Evolutionary conservation across 129 eudicot species (phyloP), one percentile per base, ranked within the genome.

Genomic region (Ambrosia artemisiifolia): DNA sequence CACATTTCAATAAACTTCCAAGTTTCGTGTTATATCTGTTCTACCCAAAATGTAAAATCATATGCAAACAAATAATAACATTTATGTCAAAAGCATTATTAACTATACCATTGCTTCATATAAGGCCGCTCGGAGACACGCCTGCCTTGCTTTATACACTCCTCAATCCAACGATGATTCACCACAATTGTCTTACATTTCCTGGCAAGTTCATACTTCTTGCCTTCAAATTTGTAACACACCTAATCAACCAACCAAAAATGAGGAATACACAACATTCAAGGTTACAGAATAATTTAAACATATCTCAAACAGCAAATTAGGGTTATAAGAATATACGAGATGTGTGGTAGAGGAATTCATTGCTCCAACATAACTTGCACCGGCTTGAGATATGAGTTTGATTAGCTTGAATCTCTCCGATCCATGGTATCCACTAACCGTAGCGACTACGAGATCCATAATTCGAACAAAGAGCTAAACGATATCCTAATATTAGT

Each of bases 81-180:
- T 11, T 11, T 32, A 17, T 1, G 18, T 8, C 11, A 44, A 32
- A 68, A 67, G 43, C 74, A 42, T 13, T 4, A 13, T 7, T 62
- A 65, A 66, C 32, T 50, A 46, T 83, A 95, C 97, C 99, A 84
- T 4, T 42, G 80, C 50, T 65, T 71, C 16, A 82, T 73, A 72
- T 84, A 95, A 6, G 92, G 84, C 36, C 69, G 75, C 82, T 88
- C 97, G 0, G 83, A 73, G 43, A 95, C 77, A 71, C 88, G 91
- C 35, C 82, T 86, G 5, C 89, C 86, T 69, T 81, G 75, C 77
- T 82, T 86, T 48, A 88, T 53, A 56, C 97, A 95, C 14, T 88
- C 99, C 68, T 95, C 99, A 51, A 93, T 44, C 98, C 98, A 93
- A 50, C 77, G 79, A 85, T 93, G 98, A 75, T 89, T 93, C 57